Evolutionary conservation across 2,329 filamentous ascomycete species (phyloP).

Genomic region (Sclerotinia spermophila): DNA sequence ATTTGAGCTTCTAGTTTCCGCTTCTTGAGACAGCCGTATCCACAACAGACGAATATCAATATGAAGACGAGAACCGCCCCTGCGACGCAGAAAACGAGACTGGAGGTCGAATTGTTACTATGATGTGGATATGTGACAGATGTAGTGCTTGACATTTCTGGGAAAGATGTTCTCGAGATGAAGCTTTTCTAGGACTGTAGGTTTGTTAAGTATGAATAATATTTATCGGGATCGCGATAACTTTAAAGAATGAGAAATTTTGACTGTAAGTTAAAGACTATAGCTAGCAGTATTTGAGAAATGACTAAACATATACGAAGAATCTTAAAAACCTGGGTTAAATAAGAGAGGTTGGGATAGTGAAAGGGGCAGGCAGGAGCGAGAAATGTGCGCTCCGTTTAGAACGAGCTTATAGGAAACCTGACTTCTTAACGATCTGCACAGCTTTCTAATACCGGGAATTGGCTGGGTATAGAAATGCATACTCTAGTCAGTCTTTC

Average conservation of each 20-base stretch:
- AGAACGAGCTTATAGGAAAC: background rate
- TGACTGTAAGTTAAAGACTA: background rate
- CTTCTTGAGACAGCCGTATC: constrained; percentile 8
- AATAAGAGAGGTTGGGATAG: background rate
- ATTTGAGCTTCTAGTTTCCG: background rate
- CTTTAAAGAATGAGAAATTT: background rate
- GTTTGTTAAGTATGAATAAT: background rate
- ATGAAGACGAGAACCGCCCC: background rate
- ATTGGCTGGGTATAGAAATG: background rate
- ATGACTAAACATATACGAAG: too few species aligned
- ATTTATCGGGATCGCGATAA: background rate
- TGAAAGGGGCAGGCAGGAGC: background rate
- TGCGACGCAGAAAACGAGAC: background rate
- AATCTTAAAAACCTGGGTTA: background rate
- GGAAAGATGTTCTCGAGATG: background rate
- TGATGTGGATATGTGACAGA: background rate
- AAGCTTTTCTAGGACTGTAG: background rate
- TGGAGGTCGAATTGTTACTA: background rate
- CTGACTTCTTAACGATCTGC: background rate
- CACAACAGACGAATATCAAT: constrained; percentile 1
- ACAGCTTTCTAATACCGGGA: too few species aligned
- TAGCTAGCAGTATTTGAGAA: background rate
- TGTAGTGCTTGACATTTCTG: background rate
- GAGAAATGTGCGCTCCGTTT: background rate
- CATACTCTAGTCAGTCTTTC: background rate